These are phyloP conservation scores for Penicillium psychrofluorescens DNA, from an alignment of 495 filamentous ascomycete genomes.

Conservation along the genomic window DNA sequence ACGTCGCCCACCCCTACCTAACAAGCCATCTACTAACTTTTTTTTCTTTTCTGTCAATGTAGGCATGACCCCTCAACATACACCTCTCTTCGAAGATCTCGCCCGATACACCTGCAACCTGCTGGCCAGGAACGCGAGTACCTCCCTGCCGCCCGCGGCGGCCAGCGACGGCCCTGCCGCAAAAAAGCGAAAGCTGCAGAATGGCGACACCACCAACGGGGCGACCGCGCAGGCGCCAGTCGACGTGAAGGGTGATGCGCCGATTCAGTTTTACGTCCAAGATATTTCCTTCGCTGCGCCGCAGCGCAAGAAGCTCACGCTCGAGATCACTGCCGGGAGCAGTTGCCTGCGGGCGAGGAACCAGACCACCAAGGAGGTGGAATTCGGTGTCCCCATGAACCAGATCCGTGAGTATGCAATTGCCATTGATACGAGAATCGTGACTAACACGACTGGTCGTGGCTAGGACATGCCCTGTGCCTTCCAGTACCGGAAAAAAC, in stretches of 20 bases:
- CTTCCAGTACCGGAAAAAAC: constrained; percentile 90
- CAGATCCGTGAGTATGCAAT: constrained; percentile 58
- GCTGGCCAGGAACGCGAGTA: constrained; percentile 28
- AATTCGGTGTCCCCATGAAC: constrained; percentile 61
- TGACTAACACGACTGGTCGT: too few relatives aligned
- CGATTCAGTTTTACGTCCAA: constrained; percentile 48
- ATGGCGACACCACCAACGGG: constrained; percentile 27
- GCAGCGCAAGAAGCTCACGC: constrained; percentile 82
- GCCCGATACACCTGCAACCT: constrained; percentile 40
- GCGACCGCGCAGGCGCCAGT: constrained; percentile 31
- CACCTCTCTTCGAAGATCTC: constrained; percentile 40
- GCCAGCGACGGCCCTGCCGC: constrained; percentile 27
- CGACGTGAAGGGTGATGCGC: constrained; percentile 31
- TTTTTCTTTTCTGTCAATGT: constrained; percentile 5
- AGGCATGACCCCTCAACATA: constrained; percentile 34
- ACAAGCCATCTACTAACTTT: constrained; percentile 8
- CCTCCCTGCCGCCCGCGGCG: constrained; percentile 17
- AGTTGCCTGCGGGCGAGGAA: constrained; percentile 61
- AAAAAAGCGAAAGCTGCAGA: constrained; percentile 53
- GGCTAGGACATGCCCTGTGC: constrained; percentile 63
- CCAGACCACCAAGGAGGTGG: constrained; percentile 54
- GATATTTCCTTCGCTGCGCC: constrained; percentile 75
- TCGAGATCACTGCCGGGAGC: constrained; percentile 57
- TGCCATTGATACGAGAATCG: background rate
- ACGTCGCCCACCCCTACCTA: constrained; percentile 8